A percentile compares a stretch with the other conserved stretches of the same genome.
phyloP scores from a whole-genome alignment of 2,329 filamentous ascomycete species.

The Fusarium algeriense region DNA sequence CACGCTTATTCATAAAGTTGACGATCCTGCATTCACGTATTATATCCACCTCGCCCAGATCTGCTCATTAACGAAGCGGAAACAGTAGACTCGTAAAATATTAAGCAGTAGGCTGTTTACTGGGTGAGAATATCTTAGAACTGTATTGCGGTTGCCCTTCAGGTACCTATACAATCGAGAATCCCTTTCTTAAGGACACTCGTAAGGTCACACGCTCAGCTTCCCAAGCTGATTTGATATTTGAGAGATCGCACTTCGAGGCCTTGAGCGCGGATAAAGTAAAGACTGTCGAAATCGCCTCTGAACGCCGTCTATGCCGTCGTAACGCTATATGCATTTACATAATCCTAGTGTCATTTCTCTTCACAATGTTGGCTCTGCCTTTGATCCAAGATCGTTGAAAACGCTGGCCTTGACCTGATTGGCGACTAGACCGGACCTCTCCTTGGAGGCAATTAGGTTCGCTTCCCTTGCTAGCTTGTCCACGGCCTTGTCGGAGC shows the following conservation, averaged over 20 bases:
- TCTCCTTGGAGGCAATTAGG: conserved; percentile 71
- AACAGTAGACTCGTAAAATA: background rate
- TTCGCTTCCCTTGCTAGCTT: conserved; percentile 73
- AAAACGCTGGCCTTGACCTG: conserved; percentile 75
- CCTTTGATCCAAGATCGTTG: conserved; percentile 54
- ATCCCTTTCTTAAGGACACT: background rate
- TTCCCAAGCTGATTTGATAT: background rate
- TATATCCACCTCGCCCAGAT: conserved; percentile 13
- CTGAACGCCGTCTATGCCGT: conserved; percentile 49
- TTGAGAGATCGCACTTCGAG: background rate
- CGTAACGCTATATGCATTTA: conserved; percentile 38
- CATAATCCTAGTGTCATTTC: conserved; percentile 30
- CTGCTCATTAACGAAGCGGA: background rate
- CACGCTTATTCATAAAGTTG: background rate
- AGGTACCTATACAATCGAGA: background rate
- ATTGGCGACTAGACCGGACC: conserved; percentile 70
- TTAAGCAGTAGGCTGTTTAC: background rate
- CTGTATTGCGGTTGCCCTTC: background rate
- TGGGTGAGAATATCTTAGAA: background rate
- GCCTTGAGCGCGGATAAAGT: background rate
- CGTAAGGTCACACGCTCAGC: background rate
- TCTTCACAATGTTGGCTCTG: conserved; percentile 30
- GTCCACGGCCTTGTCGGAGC: conserved; percentile 62
- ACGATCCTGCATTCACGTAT: background rate
- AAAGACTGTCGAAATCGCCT: conserved; percentile 39